phyloP scores from a whole-genome alignment of 2,329 filamentous ascomycete species.

The Phialemoniopsis sp. region DNA sequence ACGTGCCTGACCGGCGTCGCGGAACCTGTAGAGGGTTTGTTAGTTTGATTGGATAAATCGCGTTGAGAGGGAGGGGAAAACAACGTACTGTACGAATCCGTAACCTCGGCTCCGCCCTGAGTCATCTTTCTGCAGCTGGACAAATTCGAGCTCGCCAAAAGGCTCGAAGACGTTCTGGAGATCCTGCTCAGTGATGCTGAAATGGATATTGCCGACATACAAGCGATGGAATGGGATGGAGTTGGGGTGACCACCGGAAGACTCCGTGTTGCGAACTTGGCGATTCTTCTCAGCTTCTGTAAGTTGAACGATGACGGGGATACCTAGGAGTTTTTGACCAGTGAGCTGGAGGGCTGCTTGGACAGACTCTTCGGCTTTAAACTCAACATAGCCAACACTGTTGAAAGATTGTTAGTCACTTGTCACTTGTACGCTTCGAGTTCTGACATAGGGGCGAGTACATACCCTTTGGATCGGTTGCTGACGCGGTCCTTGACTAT shows the following conservation, averaged over 20 bases:
- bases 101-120: slow-evolving; percentile 87
- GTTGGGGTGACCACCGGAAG: slow-evolving; percentile 64
- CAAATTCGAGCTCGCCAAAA: slow-evolving; percentile 96
- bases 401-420: slow-evolving; percentile 2
- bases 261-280: slow-evolving; percentile 80
- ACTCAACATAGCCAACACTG: slow-evolving; percentile 93
- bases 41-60: not conserved
- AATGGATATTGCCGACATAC: slow-evolving; percentile 99
- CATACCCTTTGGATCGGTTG: slow-evolving; percentile 94
- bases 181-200: slow-evolving; percentile 96
- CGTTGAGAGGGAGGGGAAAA: slow-evolving; percentile 24
- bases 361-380: slow-evolving; percentile 93
- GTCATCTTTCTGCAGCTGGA: slow-evolving; percentile 96
- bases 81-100: slow-evolving; percentile 93
- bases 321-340: slow-evolving; percentile 96
- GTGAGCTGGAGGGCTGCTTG: slow-evolving; percentile 93
- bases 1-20: slow-evolving; percentile 84
- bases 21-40: slow-evolving; percentile 58
- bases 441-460: slow-evolving; percentile 4
- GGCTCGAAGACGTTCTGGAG: slow-evolving; percentile 95
- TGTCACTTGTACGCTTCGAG: slow-evolving; percentile 28
- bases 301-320: slow-evolving; percentile 96
- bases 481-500: slow-evolving; percentile 98
- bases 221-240: slow-evolving; percentile 92
- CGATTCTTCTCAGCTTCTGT: slow-evolving; percentile 99